Evolutionary conservation across 306 rosid species (phyloP).

Genomic region (Sphenostylis stenocarpa): DNA sequence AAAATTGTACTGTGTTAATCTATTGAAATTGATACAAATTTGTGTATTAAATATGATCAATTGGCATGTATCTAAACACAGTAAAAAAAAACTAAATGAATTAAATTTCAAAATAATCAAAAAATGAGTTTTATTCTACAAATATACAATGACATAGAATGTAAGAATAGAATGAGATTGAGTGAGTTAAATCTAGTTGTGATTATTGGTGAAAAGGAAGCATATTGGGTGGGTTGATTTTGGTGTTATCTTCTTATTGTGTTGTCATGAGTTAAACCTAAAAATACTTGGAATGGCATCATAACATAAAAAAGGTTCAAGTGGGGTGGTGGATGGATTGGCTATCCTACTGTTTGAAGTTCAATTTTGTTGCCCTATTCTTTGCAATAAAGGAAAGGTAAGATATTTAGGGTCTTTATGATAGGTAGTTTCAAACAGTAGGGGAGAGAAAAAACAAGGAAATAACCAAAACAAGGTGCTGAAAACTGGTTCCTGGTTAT

Average conservation of each 20-base stretch:
- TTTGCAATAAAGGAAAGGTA: neutral
- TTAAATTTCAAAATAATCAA: too few relatives aligned
- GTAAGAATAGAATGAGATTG: neutral
- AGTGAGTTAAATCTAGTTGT: neutral
- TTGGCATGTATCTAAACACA: too few relatives aligned
- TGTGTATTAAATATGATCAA: too few relatives aligned
- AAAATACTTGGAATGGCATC: neutral
- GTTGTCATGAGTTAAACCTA: neutral
- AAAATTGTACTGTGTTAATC: too few relatives aligned
- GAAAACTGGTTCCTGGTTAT: conserved; percentile 38
- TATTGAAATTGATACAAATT: too few relatives aligned
- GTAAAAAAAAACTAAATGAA: too few relatives aligned
- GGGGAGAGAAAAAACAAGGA: conserved; percentile 29
- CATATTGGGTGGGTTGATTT: neutral
- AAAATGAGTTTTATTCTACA: too few relatives aligned
- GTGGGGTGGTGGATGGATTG: conserved; percentile 24
- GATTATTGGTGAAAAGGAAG: neutral
- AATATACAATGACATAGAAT: too few relatives aligned
- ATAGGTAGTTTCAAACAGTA: conserved; percentile 18
- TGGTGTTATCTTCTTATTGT: neutral
- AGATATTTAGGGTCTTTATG: neutral
- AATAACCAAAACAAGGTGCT: conserved; percentile 42
- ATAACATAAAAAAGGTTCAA: neutral
- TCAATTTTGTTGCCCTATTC: neutral
- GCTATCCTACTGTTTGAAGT: neutral